These are phyloP conservation scores for Monosporascus sp. DNA, from an alignment of 2,329 filamentous ascomycete species.

Conservation along the genomic window DNA sequence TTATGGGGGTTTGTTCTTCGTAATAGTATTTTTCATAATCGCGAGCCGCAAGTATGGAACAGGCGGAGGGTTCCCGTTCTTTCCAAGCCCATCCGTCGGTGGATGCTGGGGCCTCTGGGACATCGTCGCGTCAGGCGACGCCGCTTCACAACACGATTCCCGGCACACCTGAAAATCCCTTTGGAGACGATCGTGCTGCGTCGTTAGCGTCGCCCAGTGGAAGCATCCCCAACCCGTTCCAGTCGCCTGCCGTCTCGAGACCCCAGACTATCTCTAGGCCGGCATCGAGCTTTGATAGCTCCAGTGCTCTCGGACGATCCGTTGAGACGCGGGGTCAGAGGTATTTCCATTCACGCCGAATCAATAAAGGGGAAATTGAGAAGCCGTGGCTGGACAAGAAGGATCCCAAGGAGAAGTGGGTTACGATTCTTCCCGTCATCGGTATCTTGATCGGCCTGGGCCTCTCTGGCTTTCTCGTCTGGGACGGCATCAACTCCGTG, in stretches of 20 bases:
- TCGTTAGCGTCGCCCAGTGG: conserved; percentile 12
- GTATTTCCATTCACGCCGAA: conserved; percentile 70
- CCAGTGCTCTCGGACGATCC: conserved; percentile 32
- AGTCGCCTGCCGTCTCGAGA: conserved; percentile 31
- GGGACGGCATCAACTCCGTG: conserved; percentile 68
- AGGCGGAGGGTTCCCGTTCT: not conserved
- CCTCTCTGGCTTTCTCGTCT: conserved; percentile 67
- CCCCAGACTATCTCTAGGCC: conserved; percentile 36
- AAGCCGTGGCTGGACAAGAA: conserved; percentile 72
- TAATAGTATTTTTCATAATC: not conserved
- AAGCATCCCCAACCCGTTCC: conserved; percentile 38
- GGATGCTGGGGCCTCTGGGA: not conserved
- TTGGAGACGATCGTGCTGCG: not conserved
- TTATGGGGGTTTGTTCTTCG: not conserved
- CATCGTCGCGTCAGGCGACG: not conserved
- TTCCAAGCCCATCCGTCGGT: not conserved
- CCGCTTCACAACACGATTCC: not conserved
- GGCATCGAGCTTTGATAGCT: conserved; percentile 42
- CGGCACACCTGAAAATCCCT: not conserved
- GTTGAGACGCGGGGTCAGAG: conserved; percentile 38
- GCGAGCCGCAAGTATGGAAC: not conserved
- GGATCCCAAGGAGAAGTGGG: conserved; percentile 80
- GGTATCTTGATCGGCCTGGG: conserved; percentile 65
- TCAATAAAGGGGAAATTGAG: conserved; percentile 68
- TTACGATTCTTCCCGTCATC: conserved; percentile 71